Percentiles rank a stretch among this genome's conserved stretches.
Evolutionary conservation across 2,329 filamentous ascomycete species (phyloP).

Genomic region (Pseudogymnoascus pannorum): DNA sequence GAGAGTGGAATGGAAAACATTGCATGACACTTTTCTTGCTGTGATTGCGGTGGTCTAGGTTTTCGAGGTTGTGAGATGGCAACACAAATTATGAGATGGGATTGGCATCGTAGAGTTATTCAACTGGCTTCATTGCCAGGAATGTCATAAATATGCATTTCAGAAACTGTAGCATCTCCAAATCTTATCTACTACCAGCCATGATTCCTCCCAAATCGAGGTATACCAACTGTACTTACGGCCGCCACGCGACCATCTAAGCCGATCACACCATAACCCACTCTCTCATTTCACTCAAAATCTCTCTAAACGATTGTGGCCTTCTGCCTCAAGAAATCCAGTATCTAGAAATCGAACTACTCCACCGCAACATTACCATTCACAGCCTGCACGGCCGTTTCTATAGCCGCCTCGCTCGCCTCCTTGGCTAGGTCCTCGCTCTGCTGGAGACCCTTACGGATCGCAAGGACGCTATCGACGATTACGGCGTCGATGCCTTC

Average conservation of each 20-base stretch:
- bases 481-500: conserved; percentile 98
- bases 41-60: neutral
- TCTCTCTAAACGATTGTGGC: too few relatives aligned
- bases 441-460: conserved; percentile 67
- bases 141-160: neutral
- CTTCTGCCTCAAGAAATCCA: too few relatives aligned
- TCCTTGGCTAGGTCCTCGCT: neutral
- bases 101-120: neutral
- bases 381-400: neutral
- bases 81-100: neutral
- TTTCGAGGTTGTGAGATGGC: neutral
- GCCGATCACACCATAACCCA: too few relatives aligned
- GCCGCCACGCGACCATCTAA: neutral
- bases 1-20: neutral
- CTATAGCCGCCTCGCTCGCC: neutral
- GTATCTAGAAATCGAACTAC: too few relatives aligned
- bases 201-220: neutral
- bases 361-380: neutral
- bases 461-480: conserved; percentile 88
- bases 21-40: neutral
- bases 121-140: neutral
- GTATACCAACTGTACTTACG: neutral
- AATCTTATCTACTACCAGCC: neutral
- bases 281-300: too few relatives aligned
- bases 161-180: neutral